Base-by-base conservation (phyloP, 345 rosid genomes). In the Cardamine occulta region DNA sequence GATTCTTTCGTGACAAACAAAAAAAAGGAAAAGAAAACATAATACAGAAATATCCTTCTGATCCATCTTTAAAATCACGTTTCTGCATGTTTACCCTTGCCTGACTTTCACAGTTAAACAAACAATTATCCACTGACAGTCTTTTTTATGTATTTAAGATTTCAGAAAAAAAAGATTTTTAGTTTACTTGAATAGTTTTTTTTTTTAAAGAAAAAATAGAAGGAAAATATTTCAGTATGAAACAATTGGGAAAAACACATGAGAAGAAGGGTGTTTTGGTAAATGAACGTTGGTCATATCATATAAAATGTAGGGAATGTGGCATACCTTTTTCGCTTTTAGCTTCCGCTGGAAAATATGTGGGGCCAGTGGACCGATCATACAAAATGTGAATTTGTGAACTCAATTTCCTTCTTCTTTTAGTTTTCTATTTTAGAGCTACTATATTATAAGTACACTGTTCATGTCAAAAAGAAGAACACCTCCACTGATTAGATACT, bases 81-180 rank as follows among this genome's bases (percentile, higher is more conserved):
- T 66, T 63, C 67, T 77, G 76, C 76, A 77, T 77, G 80, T 77
- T 64, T 77, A 54, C 52, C 53, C 28, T 77, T 77, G 40, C 72
- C 54, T 70, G 60, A 28, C 54, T 63, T 14, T 44, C 61, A 55
- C 19, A 45, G 60, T 70, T 76, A 55, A 63, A 70, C 24, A 77
- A 55, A 35, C 37, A 32, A 45, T 24, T 76, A 63, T 70, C 53
- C 72, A 70, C 76, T 77, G 72, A 63, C 75, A 40, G 58, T 57
- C 10, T 18, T 63, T 23, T 18, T 17, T 9, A 6, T 51, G 34
- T 29, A 10, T 64, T 32, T 23, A 19, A 19, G 19, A 24, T 28
- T 28, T 4, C 0, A 28, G 5, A 28, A n/a, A 19, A 19, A 19
- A 19, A 19, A 0, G 19, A 9, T 18, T 54, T 39, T 26, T 31